A percentile compares a stretch with the other conserved stretches of the same genome.
These are phyloP conservation scores for Lichtheimia corymbifera DNA, from an alignment of 371 early-diverging fungal species.

Conservation along the genomic window DNA sequence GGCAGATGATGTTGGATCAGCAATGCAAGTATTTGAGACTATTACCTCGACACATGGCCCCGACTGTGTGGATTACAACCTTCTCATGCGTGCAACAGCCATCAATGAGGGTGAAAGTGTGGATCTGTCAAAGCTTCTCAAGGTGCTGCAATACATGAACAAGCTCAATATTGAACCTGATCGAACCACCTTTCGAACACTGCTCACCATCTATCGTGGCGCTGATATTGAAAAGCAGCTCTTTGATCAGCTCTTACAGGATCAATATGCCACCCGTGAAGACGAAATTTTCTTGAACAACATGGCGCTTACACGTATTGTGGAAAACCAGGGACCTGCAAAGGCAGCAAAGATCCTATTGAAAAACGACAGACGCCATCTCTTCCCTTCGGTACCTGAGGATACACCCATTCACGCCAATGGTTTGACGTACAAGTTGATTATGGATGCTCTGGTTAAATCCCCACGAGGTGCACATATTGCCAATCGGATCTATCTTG, in stretches of 20 bases:
- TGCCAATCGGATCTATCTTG: constrained; percentile 23
- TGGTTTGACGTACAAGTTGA: constrained; percentile 33
- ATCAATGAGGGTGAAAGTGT: constrained; percentile 11
- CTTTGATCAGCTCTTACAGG: constrained; percentile 18
- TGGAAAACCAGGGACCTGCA: constrained; percentile 10
- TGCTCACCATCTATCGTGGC: constrained; percentile 24
- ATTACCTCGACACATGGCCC: constrained; percentile 31
- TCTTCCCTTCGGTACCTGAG: constrained; percentile 12
- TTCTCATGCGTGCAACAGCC: constrained; percentile 32
- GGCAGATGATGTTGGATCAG: constrained; percentile 19
- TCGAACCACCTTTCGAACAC: constrained; percentile 34
- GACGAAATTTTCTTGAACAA: constrained; percentile 43
- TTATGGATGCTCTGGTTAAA: constrained; percentile 24
- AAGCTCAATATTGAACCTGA: constrained; percentile 31
- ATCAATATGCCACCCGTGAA: constrained; percentile 10
- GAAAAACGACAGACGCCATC: constrained; percentile 19
- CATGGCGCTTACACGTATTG: constrained; percentile 24
- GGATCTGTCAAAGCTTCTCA: constrained; percentile 28
- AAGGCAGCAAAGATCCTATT: constrained; percentile 17
- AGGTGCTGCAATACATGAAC: constrained; percentile 41
- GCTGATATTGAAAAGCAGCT: constrained; percentile 23
- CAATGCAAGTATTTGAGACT: constrained; percentile 28
- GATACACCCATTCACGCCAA: constrained; percentile 19
- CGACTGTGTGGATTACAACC: constrained; percentile 45
- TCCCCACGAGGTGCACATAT: constrained; percentile 12